A percentile compares a stretch with the other conserved stretches of the same genome.
These are phyloP conservation scores for Amphirosellinia nigrospora DNA, from an alignment of 495 filamentous ascomycete genomes.

Conservation along the genomic window DNA sequence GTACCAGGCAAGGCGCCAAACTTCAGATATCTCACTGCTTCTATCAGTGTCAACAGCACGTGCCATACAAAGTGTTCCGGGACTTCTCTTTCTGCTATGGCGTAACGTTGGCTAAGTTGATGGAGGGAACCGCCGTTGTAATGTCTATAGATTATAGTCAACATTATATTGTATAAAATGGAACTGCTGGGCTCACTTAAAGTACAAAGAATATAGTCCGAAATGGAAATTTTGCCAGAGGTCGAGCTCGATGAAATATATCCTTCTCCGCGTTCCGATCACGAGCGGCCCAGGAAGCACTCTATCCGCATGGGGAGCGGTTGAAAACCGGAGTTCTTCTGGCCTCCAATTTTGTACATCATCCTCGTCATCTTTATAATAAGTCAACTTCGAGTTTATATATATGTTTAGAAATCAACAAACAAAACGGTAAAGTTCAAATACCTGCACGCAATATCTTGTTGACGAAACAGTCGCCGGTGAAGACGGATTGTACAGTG, in stretches of 20 bases:
- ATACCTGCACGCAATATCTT: background rate
- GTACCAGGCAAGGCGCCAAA: background rate
- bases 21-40: conserved; percentile 10
- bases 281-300: background rate
- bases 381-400: background rate
- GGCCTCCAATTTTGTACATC: background rate
- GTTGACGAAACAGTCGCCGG: background rate
- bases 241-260: conserved; percentile 5
- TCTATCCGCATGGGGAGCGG: background rate
- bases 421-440: background rate
- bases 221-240: background rate
- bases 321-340: conserved; percentile 6
- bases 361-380: background rate
- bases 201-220: background rate
- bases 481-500: background rate
- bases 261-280: background rate
- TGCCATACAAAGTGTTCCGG: conserved; percentile 16
- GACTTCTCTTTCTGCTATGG: background rate
- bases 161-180: background rate
- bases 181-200: background rate
- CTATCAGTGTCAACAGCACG: conserved; percentile 10
- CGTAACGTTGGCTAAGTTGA: rapidly evolving
- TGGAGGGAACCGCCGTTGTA: conserved; percentile 8
- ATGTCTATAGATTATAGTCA: background rate
- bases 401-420: background rate